Conservation (phyloP, 2,329 filamentous ascomycete genomes). For the Beauveria sp. region DNA sequence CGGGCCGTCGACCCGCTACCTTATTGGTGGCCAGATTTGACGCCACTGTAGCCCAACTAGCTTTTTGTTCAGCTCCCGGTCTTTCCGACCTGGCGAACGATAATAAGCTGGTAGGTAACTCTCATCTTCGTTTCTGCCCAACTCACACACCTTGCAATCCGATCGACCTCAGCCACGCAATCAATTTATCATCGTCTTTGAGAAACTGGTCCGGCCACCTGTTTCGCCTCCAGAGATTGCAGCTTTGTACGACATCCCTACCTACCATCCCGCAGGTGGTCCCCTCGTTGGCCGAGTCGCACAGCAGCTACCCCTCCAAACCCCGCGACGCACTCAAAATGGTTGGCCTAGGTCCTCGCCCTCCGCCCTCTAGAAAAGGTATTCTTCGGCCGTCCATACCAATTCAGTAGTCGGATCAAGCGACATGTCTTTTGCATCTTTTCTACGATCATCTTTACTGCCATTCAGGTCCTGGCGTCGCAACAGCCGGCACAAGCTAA, state of each 20-base stretch:
- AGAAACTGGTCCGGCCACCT: background rate
- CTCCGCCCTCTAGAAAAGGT: constrained; percentile 13
- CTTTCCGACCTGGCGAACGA: background rate
- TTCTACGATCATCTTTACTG: no score
- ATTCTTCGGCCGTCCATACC: background rate
- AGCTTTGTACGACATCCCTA: background rate
- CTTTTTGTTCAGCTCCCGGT: background rate
- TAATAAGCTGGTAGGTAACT: background rate
- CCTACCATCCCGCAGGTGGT: background rate
- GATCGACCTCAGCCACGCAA: background rate
- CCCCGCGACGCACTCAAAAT: constrained; percentile 12
- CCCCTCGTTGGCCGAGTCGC: background rate
- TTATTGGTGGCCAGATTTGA: no score
- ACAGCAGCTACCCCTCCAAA: constrained; percentile 13
- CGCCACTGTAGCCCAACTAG: background rate
- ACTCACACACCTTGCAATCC: constrained; percentile 3
- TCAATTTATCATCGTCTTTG: background rate
- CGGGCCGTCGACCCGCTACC: no score
- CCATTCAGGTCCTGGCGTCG: background rate
- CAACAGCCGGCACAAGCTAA: background rate
- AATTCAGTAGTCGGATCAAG: background rate
- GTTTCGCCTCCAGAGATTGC: background rate
- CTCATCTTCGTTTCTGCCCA: background rate
- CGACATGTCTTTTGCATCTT: background rate
- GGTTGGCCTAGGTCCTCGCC: constrained; percentile 13